Base-by-base conservation (phyloP, 108 stramenopile genomes). In the Schizochytrium sp. region DNA sequence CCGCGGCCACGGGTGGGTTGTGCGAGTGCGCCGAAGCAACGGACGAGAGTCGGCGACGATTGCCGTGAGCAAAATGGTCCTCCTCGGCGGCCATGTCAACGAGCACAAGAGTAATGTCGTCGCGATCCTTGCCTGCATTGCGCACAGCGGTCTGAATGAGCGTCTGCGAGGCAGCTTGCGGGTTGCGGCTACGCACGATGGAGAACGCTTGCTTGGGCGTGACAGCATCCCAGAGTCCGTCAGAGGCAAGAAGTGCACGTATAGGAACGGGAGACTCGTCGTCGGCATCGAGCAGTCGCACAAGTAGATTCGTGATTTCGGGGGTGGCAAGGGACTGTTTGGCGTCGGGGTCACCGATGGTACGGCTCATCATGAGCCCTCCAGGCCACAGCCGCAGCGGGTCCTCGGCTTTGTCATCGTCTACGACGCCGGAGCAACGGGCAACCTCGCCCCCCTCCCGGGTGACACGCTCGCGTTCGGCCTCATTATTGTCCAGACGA, bases 361-460 rank as follows among this genome's bases (percentile, higher is more conserved):
- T 83, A 34, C 76, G 76, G 23, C 23, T 25, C 76, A 83, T 83
- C 76, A 83, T 83, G 25, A 83, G 51, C 48, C 76, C 76, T 14
- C 76, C 76, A 12, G 76, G 76, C 76, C 76, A 83, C 19, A 83
- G 76, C n/a, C 76, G 76, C 48, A 83, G 51, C 18, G 76, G 76
- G 51, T 83, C 76, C 5, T 47, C 45, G 28, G 76, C 48, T 18
- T 69, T 69, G 63, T 6, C 41, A 23, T 83, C 76, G 76, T 83
- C 76, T 0, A 6, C n/a, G 34, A 34, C 2, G 23, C 48, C 45
- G 19, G 48, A 47, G 45, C 48, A 47, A 3, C 76, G 45, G 6
- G 45, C 76, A 34, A 83, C 4, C 28, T 83, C 76, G 8, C 76
- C 76, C 16, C 76, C 76, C n/a, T 47, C 76, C 12, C 51, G 12